Conservation (phyloP, 1,284 basidiomycete genomes). For the Moesziomyces parantarcticus region DNA sequence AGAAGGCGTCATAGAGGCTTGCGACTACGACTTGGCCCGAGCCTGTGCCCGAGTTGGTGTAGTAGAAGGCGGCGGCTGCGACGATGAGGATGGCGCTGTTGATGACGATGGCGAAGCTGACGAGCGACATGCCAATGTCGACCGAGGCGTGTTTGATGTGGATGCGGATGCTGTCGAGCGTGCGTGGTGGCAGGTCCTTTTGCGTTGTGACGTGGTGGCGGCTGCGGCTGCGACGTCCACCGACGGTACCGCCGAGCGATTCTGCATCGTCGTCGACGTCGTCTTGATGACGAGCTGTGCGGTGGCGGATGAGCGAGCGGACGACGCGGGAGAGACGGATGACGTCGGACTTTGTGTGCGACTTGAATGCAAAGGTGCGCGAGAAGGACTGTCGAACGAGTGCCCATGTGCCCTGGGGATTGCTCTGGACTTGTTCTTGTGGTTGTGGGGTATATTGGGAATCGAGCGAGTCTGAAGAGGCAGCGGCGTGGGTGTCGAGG, state of each 20-base stretch:
- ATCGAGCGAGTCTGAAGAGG: not conserved
- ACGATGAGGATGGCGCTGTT: conserved; percentile 79
- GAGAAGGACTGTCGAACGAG: conserved; percentile 14
- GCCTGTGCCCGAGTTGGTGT: conserved; percentile 19
- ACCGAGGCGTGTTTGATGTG: conserved; percentile 64
- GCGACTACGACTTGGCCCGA: conserved; percentile 52
- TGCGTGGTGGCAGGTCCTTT: conserved; percentile 22
- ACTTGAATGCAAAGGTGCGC: conserved; percentile 8
- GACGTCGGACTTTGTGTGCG: conserved; percentile 18
- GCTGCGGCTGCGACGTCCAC: not conserved
- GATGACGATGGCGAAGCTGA: conserved; percentile 75
- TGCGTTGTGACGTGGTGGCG: not conserved
- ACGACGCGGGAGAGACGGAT: conserved; percentile 19
- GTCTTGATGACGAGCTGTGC: not conserved
- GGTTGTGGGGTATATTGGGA: not conserved
- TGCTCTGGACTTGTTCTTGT: conserved; percentile 4
- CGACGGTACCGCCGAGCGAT: not conserved
- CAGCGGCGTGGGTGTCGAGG: not conserved
- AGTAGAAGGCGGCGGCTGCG: conserved; percentile 70
- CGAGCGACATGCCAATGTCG: conserved; percentile 65
- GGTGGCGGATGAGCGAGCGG: conserved; percentile 21
- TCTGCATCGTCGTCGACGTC: conserved; percentile 7
- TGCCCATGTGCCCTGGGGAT: conserved; percentile 12
- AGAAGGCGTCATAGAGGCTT: conserved; percentile 61
- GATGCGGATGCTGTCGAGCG: conserved; percentile 45